These are phyloP conservation scores for Colletotrichum tabaci DNA, from an alignment of 2,329 filamentous ascomycete genomes.

Conservation along the genomic window DNA sequence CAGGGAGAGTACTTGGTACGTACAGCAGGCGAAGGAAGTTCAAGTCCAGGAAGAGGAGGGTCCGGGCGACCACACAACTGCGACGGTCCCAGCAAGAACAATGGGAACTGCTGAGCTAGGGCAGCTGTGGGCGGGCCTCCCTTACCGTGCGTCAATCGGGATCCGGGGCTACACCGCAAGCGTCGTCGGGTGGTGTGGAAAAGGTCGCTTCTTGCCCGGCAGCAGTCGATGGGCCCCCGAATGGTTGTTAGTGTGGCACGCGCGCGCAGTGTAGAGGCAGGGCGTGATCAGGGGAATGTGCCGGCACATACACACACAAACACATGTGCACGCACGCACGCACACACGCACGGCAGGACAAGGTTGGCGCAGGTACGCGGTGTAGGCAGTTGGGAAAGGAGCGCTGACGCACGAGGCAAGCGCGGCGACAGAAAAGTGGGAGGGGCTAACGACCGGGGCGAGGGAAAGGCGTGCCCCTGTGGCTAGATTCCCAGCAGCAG, in stretches of 20 bases:
- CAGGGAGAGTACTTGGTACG: conserved; percentile 19
- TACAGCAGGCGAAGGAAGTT: conserved; percentile 20
- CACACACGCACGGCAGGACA: not conserved
- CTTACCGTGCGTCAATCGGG: conserved; percentile 23
- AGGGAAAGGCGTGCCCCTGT: conserved; percentile 59
- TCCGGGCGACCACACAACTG: conserved; percentile 3
- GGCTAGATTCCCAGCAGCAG: conserved; percentile 3
- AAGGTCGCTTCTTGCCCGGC: not conserved
- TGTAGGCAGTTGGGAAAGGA: not conserved
- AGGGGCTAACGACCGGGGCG: conserved; percentile 42
- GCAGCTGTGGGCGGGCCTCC: conserved; percentile 23
- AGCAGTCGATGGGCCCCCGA: not conserved
- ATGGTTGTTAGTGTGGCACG: not conserved
- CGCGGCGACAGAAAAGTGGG: conserved; percentile 59
- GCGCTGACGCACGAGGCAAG: conserved; percentile 1
- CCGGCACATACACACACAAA: not conserved
- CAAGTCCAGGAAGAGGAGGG: conserved; percentile 15
- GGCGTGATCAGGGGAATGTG: not conserved
- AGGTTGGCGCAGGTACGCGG: conserved; percentile 29
- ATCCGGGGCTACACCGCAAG: conserved; percentile 14
- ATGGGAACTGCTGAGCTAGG: conserved; percentile 32
- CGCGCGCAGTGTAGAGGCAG: not conserved
- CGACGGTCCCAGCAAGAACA: conserved; percentile 30
- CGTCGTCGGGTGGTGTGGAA: conserved; percentile 15
- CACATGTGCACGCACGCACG: not conserved